Conservation (phyloP, 306 rosid genomes). For the Castanopsis chinensis region DNA sequence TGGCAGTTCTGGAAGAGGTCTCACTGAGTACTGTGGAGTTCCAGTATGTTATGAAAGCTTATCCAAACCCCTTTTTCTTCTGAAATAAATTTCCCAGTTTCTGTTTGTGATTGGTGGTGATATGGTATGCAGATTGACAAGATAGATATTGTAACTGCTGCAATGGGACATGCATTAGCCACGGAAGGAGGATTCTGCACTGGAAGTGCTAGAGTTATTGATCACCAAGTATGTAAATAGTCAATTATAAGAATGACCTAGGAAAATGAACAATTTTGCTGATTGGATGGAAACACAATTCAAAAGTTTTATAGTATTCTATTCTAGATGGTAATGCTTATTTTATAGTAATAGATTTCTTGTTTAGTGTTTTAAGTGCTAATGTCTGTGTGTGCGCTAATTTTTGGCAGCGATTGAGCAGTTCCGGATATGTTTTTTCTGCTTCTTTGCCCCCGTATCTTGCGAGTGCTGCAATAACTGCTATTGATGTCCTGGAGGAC, state of each 20-base stretch:
- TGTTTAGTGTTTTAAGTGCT: slow-evolving; percentile 18
- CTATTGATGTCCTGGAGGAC: slow-evolving; percentile 82
- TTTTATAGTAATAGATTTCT: slow-evolving; percentile 19
- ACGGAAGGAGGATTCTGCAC: slow-evolving; percentile 99
- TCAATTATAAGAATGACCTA: slow-evolving; percentile 17
- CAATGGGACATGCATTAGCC: slow-evolving; percentile 97
- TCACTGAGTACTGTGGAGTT: slow-evolving; percentile 71
- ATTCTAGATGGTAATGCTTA: slow-evolving; percentile 15
- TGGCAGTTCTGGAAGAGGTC: slow-evolving; percentile 91
- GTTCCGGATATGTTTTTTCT: slow-evolving; percentile 96
- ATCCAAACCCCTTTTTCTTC: neutral
- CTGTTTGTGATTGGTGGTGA: slow-evolving; percentile 37
- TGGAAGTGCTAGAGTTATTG: slow-evolving; percentile 88
- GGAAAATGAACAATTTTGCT: neutral
- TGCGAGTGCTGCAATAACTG: slow-evolving; percentile 86
- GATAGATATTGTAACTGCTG: slow-evolving; percentile 90
- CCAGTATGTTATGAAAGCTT: slow-evolving; percentile 57
- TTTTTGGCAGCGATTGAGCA: slow-evolving; percentile 81
- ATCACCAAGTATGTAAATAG: slow-evolving; percentile 78
- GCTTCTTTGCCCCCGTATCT: slow-evolving; percentile 99
- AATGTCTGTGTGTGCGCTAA: slow-evolving; percentile 20
- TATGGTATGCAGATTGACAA: slow-evolving; percentile 66
- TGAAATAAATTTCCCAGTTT: neutral
- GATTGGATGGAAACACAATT: slow-evolving; percentile 1
- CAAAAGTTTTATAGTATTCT: neutral